Percentiles rank a stretch among this genome's conserved stretches.
phyloP scores from a whole-genome alignment of 1,284 basidiomycete genomes.

The Ceratobasidium sp. region DNA sequence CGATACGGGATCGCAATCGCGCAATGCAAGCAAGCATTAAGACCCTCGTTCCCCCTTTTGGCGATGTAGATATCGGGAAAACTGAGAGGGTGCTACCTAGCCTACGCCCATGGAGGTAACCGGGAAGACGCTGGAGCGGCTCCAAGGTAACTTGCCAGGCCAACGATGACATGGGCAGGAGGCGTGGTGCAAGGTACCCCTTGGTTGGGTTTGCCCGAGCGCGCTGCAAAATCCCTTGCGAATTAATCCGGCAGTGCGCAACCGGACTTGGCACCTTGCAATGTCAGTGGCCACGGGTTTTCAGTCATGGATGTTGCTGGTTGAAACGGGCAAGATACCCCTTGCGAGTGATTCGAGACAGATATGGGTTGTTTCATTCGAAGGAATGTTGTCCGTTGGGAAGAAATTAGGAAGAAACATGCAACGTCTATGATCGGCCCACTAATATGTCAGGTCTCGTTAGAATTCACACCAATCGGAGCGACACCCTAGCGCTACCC shows the following conservation, averaged over 20 bases:
- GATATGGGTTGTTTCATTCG: neutral
- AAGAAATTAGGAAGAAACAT: neutral
- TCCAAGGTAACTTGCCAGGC: constrained; percentile 5
- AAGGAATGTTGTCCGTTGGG: constrained; percentile 13
- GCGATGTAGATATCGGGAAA: neutral
- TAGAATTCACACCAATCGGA: constrained; percentile 17
- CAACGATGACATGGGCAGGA: neutral
- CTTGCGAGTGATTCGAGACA: neutral
- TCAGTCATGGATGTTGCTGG: neutral
- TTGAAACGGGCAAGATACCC: neutral
- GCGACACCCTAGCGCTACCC: neutral
- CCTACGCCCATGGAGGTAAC: constrained; percentile 18
- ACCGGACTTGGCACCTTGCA: neutral
- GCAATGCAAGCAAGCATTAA: neutral
- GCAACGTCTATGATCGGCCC: neutral
- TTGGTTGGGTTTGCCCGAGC: constrained; percentile 10
- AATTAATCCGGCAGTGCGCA: neutral
- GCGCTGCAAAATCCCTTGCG: neutral
- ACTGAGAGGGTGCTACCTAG: neutral
- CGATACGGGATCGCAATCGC: constrained; percentile 2
- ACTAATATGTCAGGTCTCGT: constrained; percentile 1
- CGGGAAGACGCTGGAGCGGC: neutral
- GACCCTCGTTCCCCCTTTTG: neutral
- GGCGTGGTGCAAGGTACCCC: constrained; percentile 13
- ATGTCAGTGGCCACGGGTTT: too few relatives aligned